A percentile compares a stretch with the other conserved stretches of the same genome.
Evolutionary conservation across 78 protist genomes (phyloP).

Genomic region (Dictyostelium brefeldianum): DNA sequence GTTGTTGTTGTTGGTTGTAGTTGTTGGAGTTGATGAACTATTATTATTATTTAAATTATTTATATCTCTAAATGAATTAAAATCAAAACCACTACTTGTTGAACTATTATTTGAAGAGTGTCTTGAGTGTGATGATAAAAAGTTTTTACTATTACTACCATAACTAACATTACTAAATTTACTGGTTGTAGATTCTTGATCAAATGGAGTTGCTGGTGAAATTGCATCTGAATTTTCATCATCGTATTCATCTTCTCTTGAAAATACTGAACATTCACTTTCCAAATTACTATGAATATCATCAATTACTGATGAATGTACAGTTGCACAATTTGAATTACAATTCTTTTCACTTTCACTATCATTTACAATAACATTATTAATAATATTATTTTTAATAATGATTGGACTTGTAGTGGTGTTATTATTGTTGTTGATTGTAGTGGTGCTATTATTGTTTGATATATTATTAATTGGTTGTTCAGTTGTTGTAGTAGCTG

Average conservation of each 20-base stretch:
- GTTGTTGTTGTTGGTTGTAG: background rate
- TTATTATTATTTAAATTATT: background rate
- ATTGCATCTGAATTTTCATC: background rate
- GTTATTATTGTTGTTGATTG: slow-evolving; percentile 25
- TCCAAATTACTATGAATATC: slow-evolving; percentile 58
- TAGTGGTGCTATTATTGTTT: background rate
- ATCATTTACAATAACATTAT: background rate
- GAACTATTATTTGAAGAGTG: slow-evolving; percentile 63
- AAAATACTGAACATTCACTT: slow-evolving; percentile 59
- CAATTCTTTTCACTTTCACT: slow-evolving; percentile 39
- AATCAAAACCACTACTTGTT: slow-evolving; percentile 41
- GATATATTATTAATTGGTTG: background rate
- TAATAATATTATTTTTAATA: background rate
- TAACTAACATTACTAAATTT: background rate
- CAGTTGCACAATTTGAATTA: slow-evolving; percentile 67
- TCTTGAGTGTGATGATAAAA: slow-evolving; percentile 55
- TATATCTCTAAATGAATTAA: background rate
- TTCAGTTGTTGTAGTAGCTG: background rate
- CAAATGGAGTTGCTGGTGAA: background rate
- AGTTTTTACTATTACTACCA: background rate
- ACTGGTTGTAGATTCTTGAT: background rate
- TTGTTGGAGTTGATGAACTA: background rate
- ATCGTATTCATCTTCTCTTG: slow-evolving; percentile 39
- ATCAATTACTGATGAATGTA: slow-evolving; percentile 45
- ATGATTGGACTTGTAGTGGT: background rate